Conservation (phyloP, 306 rosid genomes). For the Ormosia semicastrata region DNA sequence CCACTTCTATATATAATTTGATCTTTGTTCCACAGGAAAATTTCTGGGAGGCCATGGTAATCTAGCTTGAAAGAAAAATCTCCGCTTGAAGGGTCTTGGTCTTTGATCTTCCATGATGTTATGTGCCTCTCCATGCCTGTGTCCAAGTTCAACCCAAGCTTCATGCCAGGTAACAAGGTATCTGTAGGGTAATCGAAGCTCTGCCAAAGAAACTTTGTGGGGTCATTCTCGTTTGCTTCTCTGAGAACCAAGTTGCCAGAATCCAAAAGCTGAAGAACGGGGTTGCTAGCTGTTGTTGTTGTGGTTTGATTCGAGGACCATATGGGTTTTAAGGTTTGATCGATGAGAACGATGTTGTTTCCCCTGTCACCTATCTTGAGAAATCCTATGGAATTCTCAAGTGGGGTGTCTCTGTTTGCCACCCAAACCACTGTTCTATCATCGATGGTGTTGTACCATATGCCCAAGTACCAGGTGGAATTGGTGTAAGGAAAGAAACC, state of each 20-base stretch:
- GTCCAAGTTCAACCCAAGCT: conserved; percentile 58
- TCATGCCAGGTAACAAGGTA: conserved; percentile 74
- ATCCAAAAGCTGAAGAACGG: conserved; percentile 58
- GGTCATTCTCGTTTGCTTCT: conserved; percentile 36
- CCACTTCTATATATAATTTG: conserved; percentile 55
- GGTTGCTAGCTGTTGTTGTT: not conserved
- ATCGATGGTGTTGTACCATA: conserved; percentile 55
- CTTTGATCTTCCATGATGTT: conserved; percentile 49
- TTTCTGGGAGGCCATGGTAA: conserved; percentile 64
- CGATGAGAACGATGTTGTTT: conserved; percentile 31
- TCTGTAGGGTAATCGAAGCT: conserved; percentile 73
- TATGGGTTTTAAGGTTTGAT: conserved; percentile 13
- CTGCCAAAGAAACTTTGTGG: conserved; percentile 49
- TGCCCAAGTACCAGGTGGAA: conserved; percentile 57
- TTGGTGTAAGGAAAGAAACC: conserved; percentile 41
- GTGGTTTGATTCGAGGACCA: conserved; percentile 53
- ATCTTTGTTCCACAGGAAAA: conserved; percentile 40
- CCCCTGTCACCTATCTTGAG: conserved; percentile 45
- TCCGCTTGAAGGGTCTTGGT: conserved; percentile 63
- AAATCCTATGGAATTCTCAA: conserved; percentile 32
- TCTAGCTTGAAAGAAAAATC: conserved; percentile 55
- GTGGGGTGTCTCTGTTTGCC: conserved; percentile 72
- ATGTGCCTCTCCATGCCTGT: conserved; percentile 34
- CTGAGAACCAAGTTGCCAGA: conserved; percentile 58
- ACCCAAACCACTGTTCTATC: conserved; percentile 60